These are phyloP conservation scores for Pharus latifolius DNA, from an alignment of 176 grass and related monocot genomes.

Conservation along the genomic window DNA sequence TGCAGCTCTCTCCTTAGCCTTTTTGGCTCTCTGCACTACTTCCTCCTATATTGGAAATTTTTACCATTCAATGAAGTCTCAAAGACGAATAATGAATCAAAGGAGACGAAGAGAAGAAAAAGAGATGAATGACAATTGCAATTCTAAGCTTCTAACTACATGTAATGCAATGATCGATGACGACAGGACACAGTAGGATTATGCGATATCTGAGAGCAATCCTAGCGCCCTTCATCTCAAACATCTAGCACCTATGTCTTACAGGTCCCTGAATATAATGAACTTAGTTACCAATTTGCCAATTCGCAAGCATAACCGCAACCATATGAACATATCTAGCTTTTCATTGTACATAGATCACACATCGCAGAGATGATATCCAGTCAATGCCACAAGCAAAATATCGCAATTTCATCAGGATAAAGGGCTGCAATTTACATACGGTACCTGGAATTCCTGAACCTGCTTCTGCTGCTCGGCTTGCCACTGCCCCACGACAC, in stretches of 20 bases:
- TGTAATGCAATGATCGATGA: background rate
- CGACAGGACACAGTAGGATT: background rate
- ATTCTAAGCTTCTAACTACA: background rate
- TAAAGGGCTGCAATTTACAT: background rate
- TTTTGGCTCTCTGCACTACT: slow-evolving; percentile 82
- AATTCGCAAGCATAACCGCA: background rate
- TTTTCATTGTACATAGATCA: background rate
- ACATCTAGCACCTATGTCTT: background rate
- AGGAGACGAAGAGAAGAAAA: background rate
- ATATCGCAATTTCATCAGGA: background rate
- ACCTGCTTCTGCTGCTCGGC: slow-evolving; percentile 90
- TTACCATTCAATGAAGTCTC: background rate
- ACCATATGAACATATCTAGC: background rate
- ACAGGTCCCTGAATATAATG: background rate
- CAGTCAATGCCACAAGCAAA: background rate
- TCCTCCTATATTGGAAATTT: slow-evolving; percentile 52
- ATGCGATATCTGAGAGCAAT: background rate
- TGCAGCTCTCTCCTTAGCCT: slow-evolving; percentile 81
- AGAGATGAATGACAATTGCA: background rate
- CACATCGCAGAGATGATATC: background rate
- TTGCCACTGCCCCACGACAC: slow-evolving; percentile 87
- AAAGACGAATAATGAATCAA: no score
- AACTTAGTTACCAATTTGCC: background rate
- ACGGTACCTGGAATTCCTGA: slow-evolving; percentile 68
- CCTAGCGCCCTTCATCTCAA: background rate